Conservation (phyloP, 257 asterid species). For the Jaltomata sinuosa region DNA sequence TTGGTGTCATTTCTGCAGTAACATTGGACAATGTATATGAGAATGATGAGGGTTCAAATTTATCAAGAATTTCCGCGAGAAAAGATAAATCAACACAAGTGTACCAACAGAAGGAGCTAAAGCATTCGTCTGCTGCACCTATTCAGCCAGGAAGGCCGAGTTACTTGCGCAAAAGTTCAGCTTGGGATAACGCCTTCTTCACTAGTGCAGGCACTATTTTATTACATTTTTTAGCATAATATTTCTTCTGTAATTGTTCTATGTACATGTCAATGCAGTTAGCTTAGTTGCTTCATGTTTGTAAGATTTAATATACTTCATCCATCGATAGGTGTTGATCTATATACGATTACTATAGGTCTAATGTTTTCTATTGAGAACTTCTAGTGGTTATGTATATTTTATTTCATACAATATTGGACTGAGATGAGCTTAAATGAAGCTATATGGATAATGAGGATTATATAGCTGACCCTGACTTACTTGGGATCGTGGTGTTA, state of each 20-base stretch:
- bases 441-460: neutral
- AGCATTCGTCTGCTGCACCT: neutral
- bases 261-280: neutral
- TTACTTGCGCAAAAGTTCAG: slow-evolving; percentile 51
- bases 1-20: slow-evolving; percentile 6
- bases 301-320: neutral
- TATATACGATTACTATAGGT: neutral
- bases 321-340: neutral
- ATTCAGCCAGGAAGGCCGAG: slow-evolving; percentile 33
- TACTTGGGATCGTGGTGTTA: neutral
- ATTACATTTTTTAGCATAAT: neutral
- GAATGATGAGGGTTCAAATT: slow-evolving; percentile 6
- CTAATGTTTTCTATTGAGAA: neutral
- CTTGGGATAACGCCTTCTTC: slow-evolving; percentile 69
- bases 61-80: slow-evolving; percentile 3
- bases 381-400: neutral
- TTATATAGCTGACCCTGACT: neutral
- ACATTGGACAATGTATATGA: slow-evolving; percentile 13
- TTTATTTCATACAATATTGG: neutral
- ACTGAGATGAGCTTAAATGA: neutral
- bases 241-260: neutral
- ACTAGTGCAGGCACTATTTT: slow-evolving; percentile 14
- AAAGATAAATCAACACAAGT: neutral
- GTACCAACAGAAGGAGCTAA: neutral
- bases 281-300: neutral